Evolutionary conservation across 345 rosid species (phyloP).

Genomic region (Raphanus raphanistrum): DNA sequence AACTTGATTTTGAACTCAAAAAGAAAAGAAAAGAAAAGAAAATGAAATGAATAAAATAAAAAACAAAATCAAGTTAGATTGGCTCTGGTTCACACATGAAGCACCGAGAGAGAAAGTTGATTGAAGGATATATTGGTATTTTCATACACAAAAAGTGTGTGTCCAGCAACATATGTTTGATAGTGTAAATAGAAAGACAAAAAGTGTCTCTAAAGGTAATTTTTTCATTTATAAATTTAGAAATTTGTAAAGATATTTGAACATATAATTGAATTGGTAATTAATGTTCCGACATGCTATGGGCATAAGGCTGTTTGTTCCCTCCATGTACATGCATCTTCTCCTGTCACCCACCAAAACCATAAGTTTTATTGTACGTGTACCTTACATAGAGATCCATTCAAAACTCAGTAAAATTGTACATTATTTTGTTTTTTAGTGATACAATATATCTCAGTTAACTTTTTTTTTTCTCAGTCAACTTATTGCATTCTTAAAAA

Average conservation of each 20-base stretch:
- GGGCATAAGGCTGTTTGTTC: conserved; percentile 23
- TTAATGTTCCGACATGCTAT: conserved; percentile 30
- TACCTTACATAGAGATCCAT: not conserved
- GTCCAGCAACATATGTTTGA: too few species aligned
- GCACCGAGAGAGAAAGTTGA: too few species aligned
- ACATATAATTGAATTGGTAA: conserved; percentile 3
- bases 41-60: too few species aligned
- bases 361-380: not conserved
- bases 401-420: not conserved
- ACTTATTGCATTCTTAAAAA: not conserved
- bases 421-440: not conserved
- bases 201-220: too few species aligned
- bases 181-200: too few species aligned
- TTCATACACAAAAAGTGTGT: too few species aligned
- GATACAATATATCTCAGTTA: not conserved
- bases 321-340: conserved; percentile 26
- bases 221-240: not conserved
- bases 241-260: not conserved
- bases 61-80: too few species aligned
- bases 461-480: not conserved
- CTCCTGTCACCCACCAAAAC: conserved; percentile 18
- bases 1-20: too few species aligned
- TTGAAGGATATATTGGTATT: too few species aligned
- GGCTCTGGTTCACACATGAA: too few species aligned
- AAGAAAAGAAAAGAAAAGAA: too few species aligned